A percentile compares a stretch with the other conserved stretches of the same genome.
Evolutionary conservation across 306 rosid species (phyloP).

Genomic region (Arachis stenosperma): DNA sequence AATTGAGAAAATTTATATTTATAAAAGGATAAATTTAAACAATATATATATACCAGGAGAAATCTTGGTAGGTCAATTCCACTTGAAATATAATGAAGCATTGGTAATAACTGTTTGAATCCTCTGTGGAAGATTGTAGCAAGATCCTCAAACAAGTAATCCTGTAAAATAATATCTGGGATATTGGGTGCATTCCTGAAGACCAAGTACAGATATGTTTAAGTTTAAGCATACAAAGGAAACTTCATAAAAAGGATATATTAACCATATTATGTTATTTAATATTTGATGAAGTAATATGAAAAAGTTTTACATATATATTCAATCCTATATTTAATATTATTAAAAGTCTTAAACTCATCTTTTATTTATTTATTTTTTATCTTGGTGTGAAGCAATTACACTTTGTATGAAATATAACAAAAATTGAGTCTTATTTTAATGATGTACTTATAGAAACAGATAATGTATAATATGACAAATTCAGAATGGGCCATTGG

Average conservation of each 20-base stretch:
- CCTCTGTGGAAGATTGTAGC: conserved; percentile 59
- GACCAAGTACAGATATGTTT: background rate
- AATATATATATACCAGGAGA: conserved; percentile 59
- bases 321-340: no score
- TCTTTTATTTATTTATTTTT: no score
- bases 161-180: conserved; percentile 57
- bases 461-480: no score
- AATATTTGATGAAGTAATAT: background rate
- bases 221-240: background rate
- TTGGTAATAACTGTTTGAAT: conserved; percentile 51
- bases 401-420: no score
- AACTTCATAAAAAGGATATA: background rate
- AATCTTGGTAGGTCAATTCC: conserved; percentile 68
- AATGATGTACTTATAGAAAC: no score
- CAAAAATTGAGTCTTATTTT: no score
- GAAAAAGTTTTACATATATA: no score
- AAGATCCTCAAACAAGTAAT: conserved; percentile 53
- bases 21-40: background rate
- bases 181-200: conserved; percentile 63
- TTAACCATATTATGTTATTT: background rate
- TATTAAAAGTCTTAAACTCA: no score
- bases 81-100: conserved; percentile 53
- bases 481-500: background rate
- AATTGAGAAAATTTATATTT: no score
- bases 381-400: no score